Percentiles rank a stretch among this genome's conserved stretches.
Evolutionary conservation across 176 grass and related monocot species (phyloP).

Genomic region (Aegilops tauschii): DNA sequence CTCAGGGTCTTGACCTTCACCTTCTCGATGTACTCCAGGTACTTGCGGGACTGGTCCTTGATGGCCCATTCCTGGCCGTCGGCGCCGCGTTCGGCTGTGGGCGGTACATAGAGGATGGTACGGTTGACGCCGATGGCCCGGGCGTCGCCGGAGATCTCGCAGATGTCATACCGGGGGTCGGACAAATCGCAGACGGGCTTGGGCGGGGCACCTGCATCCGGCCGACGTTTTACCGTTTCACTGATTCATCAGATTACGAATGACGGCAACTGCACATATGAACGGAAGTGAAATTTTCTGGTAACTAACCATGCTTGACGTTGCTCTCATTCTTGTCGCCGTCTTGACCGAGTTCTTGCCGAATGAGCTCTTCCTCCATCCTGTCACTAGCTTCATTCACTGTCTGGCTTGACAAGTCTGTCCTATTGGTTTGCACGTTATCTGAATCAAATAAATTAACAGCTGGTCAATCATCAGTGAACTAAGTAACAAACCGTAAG

Average conservation of each 20-base stretch:
- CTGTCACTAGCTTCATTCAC: background rate
- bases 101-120: slow-evolving; percentile 44
- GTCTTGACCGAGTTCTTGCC: slow-evolving; percentile 19
- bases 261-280: background rate
- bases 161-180: slow-evolving; percentile 54
- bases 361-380: slow-evolving; percentile 38
- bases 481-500: background rate
- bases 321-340: background rate
- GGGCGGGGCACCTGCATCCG: slow-evolving; percentile 14
- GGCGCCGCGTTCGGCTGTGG: background rate
- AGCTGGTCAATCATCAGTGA: background rate
- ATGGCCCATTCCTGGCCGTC: slow-evolving; percentile 55
- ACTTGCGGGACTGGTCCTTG: slow-evolving; percentile 61
- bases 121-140: slow-evolving; percentile 46
- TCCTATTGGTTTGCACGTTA: background rate
- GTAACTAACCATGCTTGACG: background rate
- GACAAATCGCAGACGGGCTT: slow-evolving; percentile 62
- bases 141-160: slow-evolving; percentile 53
- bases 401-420: background rate
- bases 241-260: background rate
- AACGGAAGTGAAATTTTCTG: background rate
- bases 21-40: slow-evolving; percentile 38
- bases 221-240: no score
- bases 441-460: background rate
- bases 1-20: slow-evolving; percentile 46